Percentiles rank a stretch among this genome's conserved stretches.
Evolutionary conservation across 805 yeast species (phyloP).

Genomic region (Candida awuae): DNA sequence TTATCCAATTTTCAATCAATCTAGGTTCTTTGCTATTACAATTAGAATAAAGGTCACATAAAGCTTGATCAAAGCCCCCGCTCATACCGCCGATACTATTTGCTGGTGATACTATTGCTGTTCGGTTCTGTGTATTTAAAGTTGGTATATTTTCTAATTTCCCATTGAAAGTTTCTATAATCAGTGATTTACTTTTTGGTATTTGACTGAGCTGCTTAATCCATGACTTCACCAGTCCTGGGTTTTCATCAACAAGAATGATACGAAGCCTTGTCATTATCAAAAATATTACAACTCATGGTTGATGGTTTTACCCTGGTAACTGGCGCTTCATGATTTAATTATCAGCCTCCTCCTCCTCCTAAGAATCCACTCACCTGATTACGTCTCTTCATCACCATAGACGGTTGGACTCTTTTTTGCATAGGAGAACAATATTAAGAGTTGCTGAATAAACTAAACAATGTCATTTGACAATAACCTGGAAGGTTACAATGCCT

Average conservation of each 20-base stretch:
- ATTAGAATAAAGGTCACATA: slow-evolving; percentile 24
- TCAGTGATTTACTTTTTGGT: neutral
- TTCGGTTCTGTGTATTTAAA: neutral
- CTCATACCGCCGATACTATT: slow-evolving; percentile 43
- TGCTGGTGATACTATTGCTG: slow-evolving; percentile 42
- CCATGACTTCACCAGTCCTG: slow-evolving; percentile 4
- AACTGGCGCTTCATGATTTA: no score
- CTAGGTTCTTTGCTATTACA: slow-evolving; percentile 11
- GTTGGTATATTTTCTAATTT: neutral
- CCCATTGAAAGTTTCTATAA: slow-evolving; percentile 5
- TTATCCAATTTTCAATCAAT: slow-evolving; percentile 23
- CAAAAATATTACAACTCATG: no score
- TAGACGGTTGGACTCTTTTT: no score
- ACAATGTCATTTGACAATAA: slow-evolving; percentile 21
- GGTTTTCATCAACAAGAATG: slow-evolving; percentile 4
- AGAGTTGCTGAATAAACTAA: neutral
- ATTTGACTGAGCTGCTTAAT: slow-evolving; percentile 1
- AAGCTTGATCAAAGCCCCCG: slow-evolving; percentile 41
- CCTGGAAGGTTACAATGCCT: slow-evolving; percentile 33
- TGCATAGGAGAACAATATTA: neutral
- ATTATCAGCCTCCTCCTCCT: no score
- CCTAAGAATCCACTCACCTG: no score
- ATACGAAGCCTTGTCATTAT: no score
- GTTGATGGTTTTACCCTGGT: no score
- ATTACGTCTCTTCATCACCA: no score